Percentiles rank a stretch among this genome's conserved stretches.
Evolutionary conservation across 148 eudicot species (phyloP).

Genomic region (Pouteria glomerata): DNA sequence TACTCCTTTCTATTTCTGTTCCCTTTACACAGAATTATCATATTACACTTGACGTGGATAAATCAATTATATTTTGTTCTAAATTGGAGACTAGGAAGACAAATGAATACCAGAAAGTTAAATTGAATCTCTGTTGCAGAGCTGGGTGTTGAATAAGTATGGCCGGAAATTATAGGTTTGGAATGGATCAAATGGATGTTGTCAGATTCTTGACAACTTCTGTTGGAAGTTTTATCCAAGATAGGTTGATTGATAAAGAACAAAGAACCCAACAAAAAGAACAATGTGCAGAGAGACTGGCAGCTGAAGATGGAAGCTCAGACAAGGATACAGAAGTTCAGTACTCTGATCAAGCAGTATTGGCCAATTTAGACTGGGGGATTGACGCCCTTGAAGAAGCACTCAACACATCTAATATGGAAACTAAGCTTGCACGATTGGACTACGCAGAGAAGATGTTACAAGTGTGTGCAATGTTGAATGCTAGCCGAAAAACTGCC

Average conservation of each 20-base stretch:
- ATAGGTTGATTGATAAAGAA: conserved; percentile 35
- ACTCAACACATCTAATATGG: conserved; percentile 40
- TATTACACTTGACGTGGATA: not conserved
- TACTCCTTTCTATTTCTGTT: not conserved
- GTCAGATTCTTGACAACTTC: conserved; percentile 31
- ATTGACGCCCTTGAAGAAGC: conserved; percentile 62
- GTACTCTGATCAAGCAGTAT: conserved; percentile 57
- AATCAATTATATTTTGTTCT: not conserved
- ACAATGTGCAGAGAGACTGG: conserved; percentile 49
- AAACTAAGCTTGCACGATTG: conserved; percentile 46
- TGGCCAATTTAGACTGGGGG: conserved; percentile 59
- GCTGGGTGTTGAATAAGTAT: conserved; percentile 3
- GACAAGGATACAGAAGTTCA: conserved; percentile 34
- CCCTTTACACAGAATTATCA: not conserved
- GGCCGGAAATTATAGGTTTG: conserved; percentile 33
- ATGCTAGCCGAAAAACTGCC: conserved; percentile 38
- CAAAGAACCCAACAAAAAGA: conserved; percentile 42
- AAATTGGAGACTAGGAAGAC: not conserved
- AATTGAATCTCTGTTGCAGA: not conserved
- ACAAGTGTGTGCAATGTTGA: conserved; percentile 54
- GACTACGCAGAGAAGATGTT: conserved; percentile 55
- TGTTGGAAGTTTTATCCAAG: conserved; percentile 42
- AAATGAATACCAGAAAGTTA: not conserved
- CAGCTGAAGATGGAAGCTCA: conserved; percentile 37
- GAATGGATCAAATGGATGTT: conserved; percentile 34